Percentiles rank a stretch among this genome's conserved stretches.
phyloP scores from a whole-genome alignment of 2,329 filamentous ascomycete species.

The Aspergillus sp. region DNA sequence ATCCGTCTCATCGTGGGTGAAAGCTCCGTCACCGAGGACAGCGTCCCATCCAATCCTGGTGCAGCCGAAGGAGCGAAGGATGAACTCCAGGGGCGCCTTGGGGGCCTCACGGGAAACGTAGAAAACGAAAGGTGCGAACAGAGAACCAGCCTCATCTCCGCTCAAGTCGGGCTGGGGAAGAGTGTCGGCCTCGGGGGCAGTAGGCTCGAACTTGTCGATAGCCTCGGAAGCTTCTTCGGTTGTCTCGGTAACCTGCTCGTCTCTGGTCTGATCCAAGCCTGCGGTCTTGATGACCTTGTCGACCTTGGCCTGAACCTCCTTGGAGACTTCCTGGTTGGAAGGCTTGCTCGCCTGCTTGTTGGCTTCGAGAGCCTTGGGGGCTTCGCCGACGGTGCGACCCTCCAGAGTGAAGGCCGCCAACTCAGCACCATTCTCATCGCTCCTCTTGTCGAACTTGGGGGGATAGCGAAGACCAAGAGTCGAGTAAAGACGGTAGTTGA shows the following conservation, averaged over 20 bases:
- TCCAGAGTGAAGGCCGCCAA: constrained; percentile 89
- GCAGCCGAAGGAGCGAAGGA: constrained; percentile 91
- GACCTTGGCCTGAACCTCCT: constrained; percentile 69
- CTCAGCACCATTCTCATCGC: constrained; percentile 87
- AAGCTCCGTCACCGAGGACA: constrained; percentile 86
- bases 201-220: constrained; percentile 90
- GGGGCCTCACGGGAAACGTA: constrained; percentile 94
- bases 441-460: constrained; percentile 83
- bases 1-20: constrained; percentile 85
- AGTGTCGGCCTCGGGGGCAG: constrained; percentile 79
- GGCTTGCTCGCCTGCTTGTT: constrained; percentile 57
- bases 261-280: constrained; percentile 44
- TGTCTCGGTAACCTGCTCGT: constrained; percentile 47
- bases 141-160: constrained; percentile 66
- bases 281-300: constrained; percentile 54
- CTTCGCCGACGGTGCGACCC: constrained; percentile 61
- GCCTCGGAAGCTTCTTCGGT: constrained; percentile 58
- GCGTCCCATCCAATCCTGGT: constrained; percentile 94
- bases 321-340: constrained; percentile 60
- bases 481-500: constrained; percentile 95
- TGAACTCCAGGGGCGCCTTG: constrained; percentile 84
- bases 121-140: constrained; percentile 88
- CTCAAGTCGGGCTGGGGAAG: constrained; percentile 75
- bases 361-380: constrained; percentile 55
- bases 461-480: constrained; percentile 90